A percentile compares a stretch with the other conserved stretches of the same genome.
These are phyloP conservation scores for Trichoderma sp. DNA, from an alignment of 2,329 filamentous ascomycete species.

Conservation along the genomic window DNA sequence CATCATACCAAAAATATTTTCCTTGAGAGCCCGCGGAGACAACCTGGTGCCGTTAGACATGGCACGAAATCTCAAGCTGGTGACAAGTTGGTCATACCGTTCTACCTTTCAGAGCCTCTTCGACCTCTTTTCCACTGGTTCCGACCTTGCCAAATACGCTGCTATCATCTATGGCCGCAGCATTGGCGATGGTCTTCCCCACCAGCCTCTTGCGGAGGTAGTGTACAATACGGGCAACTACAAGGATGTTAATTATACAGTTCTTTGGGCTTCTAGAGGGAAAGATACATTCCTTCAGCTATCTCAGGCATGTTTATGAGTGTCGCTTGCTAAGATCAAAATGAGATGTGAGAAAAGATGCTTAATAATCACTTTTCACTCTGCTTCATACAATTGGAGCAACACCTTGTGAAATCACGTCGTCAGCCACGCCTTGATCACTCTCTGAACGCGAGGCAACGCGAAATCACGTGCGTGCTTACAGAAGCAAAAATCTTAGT, in stretches of 20 bases:
- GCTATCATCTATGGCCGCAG: slow-evolving; percentile 73
- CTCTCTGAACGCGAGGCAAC: slow-evolving; percentile 21
- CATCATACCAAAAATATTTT: slow-evolving; percentile 85
- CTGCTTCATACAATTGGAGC: not conserved
- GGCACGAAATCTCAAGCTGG: not conserved
- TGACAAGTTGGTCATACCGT: slow-evolving; percentile 44
- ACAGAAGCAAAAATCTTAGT: slow-evolving; percentile 23
- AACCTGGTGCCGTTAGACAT: slow-evolving; percentile 41
- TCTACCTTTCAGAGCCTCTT: slow-evolving; percentile 72
- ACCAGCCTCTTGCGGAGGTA: slow-evolving; percentile 82
- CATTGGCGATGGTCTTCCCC: slow-evolving; percentile 73
- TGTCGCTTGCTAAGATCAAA: not conserved
- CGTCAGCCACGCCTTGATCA: not conserved
- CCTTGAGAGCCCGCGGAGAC: slow-evolving; percentile 77
- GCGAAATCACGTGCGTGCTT: slow-evolving; percentile 37
- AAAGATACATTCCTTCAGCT: slow-evolving; percentile 51
- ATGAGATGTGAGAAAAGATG: not conserved
- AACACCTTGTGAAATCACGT: not conserved
- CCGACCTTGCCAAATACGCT: slow-evolving; percentile 92
- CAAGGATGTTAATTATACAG: not conserved
- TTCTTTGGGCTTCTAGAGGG: not conserved
- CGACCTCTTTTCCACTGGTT: slow-evolving; percentile 73
- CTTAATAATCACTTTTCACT: not conserved
- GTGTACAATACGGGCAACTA: slow-evolving; percentile 82
- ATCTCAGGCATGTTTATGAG: slow-evolving; percentile 59